These are phyloP conservation scores for Dactylonectria estremocensis DNA, from an alignment of 2,329 filamentous ascomycete genomes.

Conservation along the genomic window DNA sequence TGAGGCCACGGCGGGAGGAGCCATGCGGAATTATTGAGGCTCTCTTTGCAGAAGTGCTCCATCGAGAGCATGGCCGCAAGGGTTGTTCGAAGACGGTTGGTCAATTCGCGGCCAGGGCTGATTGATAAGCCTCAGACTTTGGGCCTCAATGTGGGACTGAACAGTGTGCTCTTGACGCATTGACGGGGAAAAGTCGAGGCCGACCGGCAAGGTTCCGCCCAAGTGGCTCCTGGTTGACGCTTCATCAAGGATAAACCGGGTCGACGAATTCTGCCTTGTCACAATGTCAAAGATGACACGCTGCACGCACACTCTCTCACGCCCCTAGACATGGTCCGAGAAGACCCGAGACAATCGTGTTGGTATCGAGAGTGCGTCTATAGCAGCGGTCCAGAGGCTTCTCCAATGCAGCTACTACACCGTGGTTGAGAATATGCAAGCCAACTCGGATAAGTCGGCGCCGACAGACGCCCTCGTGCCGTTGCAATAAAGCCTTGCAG, in stretches of 20 bases:
- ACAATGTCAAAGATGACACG: conserved; percentile 10
- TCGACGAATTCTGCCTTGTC: conserved; percentile 17
- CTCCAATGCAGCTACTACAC: conserved; percentile 9
- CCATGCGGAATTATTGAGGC: not conserved
- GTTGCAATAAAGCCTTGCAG: conserved; percentile 1
- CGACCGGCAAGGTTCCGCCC: not conserved
- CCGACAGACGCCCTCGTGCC: conserved; percentile 1
- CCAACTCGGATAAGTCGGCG: conserved; percentile 27
- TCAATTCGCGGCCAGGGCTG: not conserved
- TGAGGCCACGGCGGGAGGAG: not conserved
- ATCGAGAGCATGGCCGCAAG: not conserved
- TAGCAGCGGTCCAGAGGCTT: conserved; percentile 7
- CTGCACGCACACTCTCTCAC: conserved; percentile 5
- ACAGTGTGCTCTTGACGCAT: not conserved
- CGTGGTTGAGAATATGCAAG: not conserved
- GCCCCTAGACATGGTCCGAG: not conserved
- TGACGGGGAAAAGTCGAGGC: not conserved
- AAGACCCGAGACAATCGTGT: not conserved
- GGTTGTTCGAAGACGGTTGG: not conserved
- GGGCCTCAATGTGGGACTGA: not conserved
- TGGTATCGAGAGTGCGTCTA: not conserved
- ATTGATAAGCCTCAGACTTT: not conserved
- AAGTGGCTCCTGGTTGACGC: not conserved
- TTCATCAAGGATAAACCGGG: not conserved
- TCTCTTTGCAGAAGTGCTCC: not conserved